A percentile compares a stretch with the other conserved stretches of the same genome.
Conservation (phyloP, 345 rosid species). For the Sapria himalayana region DNA sequence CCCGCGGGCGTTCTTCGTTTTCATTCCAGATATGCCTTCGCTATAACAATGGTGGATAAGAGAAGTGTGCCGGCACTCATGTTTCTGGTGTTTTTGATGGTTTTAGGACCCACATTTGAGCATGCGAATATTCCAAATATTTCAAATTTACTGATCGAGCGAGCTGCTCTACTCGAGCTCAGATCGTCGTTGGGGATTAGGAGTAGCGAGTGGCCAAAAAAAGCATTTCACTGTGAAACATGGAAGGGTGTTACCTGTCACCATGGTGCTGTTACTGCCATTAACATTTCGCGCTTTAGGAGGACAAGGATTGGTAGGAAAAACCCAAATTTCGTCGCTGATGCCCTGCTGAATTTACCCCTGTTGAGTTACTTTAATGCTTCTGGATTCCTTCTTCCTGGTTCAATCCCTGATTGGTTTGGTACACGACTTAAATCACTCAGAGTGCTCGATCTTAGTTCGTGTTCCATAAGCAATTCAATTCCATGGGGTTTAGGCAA, state of each 20-base stretch:
- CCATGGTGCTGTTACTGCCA: slow-evolving; percentile 42
- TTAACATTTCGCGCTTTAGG: slow-evolving; percentile 67
- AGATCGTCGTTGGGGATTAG: slow-evolving; percentile 82
- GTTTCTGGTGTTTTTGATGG: slow-evolving; percentile 18
- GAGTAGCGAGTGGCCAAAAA: slow-evolving; percentile 78
- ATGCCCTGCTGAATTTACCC: slow-evolving; percentile 49
- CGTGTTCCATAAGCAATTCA: slow-evolving; percentile 35
- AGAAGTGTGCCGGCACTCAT: slow-evolving; percentile 18
- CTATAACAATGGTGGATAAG: slow-evolving; percentile 63
- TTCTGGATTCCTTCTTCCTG: slow-evolving; percentile 55
- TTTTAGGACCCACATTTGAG: slow-evolving; percentile 32
- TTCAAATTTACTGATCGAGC: slow-evolving; percentile 28
- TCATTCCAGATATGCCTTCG: too few species aligned
- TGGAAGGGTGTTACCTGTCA: slow-evolving; percentile 61
- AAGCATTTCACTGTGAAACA: slow-evolving; percentile 47
- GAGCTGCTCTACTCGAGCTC: slow-evolving; percentile 42
- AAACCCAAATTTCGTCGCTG: slow-evolving; percentile 61
- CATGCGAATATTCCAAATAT: slow-evolving; percentile 19
- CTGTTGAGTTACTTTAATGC: slow-evolving; percentile 51
- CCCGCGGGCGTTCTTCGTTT: too few species aligned
- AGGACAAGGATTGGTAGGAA: slow-evolving; percentile 60
- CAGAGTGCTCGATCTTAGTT: slow-evolving; percentile 72
- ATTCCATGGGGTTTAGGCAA: slow-evolving; percentile 53
- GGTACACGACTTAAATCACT: slow-evolving; percentile 33
- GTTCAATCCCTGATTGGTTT: slow-evolving; percentile 60